Evolutionary conservation across 768 basidiomycete genomes (phyloP), one percentile per base, ranked within the genome.

Genomic region (Cystobasidium onofrii): DNA sequence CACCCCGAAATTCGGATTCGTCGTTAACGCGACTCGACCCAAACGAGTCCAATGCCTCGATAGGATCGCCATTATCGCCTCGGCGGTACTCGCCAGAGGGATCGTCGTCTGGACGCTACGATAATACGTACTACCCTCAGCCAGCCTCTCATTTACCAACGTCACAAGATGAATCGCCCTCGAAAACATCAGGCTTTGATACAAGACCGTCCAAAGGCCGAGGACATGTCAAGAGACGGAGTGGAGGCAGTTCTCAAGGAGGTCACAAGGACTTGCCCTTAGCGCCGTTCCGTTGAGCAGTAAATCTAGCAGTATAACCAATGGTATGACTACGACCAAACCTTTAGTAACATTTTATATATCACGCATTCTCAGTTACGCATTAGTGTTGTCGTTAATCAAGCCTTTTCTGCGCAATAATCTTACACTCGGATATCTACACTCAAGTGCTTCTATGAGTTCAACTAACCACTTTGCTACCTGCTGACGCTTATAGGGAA

Each of bases 201-300:
- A n/a, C 18, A 4, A 12, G 25, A 10, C 52, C 69, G 29, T 17
- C 18, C 7, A 33, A 41, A 4, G 69, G 69, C 4, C n/a, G 55
- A 7, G 55, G 69, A 31, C 69, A 71, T 36, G 54, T 71, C 13
- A 71, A 71, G 54, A 3, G 69, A 36, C 4, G 69, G 25, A 71
- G 69, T 29, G 69, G 69, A 18, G 69, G 69, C 29, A 54, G 69
- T 9, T 50, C 46, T 7, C 46, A 50, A 50, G 46, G 46, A 7
- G 46, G 46, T n/a, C 46, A 50, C 15, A 50, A 50, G 46, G 46
- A 50, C 46, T n/a, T 50, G n/a, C 46, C 46, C 3, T 50, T n/a
- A 50, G 46, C 46, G 46, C 46, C 46, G n/a, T 50, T 50, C 46
- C 46, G 46, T n/a, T 50, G 20, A 50, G n/a, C 20, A 20, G n/a